These are phyloP conservation scores for Globisporangium iwayamae DNA, from an alignment of 352 stramenopile genomes.

Conservation along the genomic window DNA sequence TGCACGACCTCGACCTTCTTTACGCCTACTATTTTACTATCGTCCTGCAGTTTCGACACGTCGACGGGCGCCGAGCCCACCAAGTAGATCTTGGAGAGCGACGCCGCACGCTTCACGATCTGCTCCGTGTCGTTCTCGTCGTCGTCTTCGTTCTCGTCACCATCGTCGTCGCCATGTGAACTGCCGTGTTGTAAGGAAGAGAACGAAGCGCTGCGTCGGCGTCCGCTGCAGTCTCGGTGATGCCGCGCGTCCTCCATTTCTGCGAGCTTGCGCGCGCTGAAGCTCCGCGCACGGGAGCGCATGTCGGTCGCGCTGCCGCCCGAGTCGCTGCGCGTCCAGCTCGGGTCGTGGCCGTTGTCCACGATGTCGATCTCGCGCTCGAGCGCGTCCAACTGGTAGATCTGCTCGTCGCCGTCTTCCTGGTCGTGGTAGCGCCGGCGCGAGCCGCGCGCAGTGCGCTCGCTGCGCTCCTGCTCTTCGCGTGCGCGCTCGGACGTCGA, in stretches of 20 bases:
- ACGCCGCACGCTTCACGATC: conserved; percentile 63
- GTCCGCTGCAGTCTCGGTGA: conserved; percentile 12
- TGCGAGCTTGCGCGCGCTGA: conserved; percentile 37
- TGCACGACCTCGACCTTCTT: conserved; percentile 77
- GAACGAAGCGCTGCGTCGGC: conserved; percentile 68
- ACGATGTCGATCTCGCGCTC: conserved; percentile 28
- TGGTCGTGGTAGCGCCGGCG: conserved; percentile 12
- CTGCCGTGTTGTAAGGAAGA: conserved; percentile 30
- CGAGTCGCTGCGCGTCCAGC: conserved; percentile 23
- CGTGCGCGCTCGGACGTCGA: conserved; percentile 19
- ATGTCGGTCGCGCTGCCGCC: conserved; percentile 17
- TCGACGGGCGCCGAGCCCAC: conserved; percentile 79
- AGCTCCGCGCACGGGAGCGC: conserved; percentile 39
- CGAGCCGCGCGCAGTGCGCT: background rate
- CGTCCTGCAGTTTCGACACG: conserved; percentile 72
- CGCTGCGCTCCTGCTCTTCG: conserved; percentile 6
- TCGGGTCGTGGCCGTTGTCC: conserved; percentile 33
- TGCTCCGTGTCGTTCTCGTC: conserved; percentile 36
- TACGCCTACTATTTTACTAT: conserved; percentile 69
- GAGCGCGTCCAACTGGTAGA: conserved; percentile 14
- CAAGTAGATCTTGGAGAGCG: conserved; percentile 83
- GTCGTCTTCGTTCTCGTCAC: conserved; percentile 6
- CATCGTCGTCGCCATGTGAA: conserved; percentile 8
- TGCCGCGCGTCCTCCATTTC: conserved; percentile 24
- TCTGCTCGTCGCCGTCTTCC: conserved; percentile 9